phyloP scores from a whole-genome alignment of 371 early-diverging fungal genomes.

The Apophysomyces sp. region DNA sequence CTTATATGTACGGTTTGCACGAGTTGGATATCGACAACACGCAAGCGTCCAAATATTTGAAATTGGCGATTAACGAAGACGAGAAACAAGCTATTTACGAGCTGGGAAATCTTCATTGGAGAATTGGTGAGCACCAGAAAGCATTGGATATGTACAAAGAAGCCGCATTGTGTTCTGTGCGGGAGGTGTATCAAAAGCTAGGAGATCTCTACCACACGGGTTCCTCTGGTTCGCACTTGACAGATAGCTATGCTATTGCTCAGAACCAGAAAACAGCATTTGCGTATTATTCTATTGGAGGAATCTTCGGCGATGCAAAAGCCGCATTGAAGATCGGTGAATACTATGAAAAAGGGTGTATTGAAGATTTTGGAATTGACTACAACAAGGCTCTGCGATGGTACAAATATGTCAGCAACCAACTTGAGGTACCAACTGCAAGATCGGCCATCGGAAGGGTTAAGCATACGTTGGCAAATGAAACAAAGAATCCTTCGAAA shows the following conservation, averaged over 20 bases:
- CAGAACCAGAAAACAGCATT: slow-evolving; percentile 14
- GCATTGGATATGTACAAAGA: too few relatives aligned
- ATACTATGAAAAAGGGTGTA: slow-evolving; percentile 18
- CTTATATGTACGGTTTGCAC: too few relatives aligned
- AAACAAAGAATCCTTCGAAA: neutral
- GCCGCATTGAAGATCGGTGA: slow-evolving; percentile 16
- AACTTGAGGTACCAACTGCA: slow-evolving; percentile 9
- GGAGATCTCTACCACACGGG: neutral
- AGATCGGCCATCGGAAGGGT: slow-evolving; percentile 22
- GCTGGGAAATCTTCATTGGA: too few relatives aligned
- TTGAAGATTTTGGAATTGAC: slow-evolving; percentile 1
- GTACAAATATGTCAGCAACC: slow-evolving; percentile 9
- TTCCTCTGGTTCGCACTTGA: too few relatives aligned
- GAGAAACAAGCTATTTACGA: too few relatives aligned
- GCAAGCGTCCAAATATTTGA: too few relatives aligned
- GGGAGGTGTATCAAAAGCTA: too few relatives aligned
- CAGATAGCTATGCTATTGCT: neutral
- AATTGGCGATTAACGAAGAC: too few relatives aligned
- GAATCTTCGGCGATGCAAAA: slow-evolving; percentile 2
- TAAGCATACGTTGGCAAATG: slow-evolving; percentile 9
- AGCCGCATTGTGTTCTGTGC: too few relatives aligned
- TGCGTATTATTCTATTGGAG: slow-evolving; percentile 12
- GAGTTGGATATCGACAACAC: too few relatives aligned
- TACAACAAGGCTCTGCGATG: slow-evolving; percentile 9
- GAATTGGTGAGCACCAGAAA: too few relatives aligned